Conservation (phyloP, 371 early-diverging fungal genomes). For the Circinella minor region DNA sequence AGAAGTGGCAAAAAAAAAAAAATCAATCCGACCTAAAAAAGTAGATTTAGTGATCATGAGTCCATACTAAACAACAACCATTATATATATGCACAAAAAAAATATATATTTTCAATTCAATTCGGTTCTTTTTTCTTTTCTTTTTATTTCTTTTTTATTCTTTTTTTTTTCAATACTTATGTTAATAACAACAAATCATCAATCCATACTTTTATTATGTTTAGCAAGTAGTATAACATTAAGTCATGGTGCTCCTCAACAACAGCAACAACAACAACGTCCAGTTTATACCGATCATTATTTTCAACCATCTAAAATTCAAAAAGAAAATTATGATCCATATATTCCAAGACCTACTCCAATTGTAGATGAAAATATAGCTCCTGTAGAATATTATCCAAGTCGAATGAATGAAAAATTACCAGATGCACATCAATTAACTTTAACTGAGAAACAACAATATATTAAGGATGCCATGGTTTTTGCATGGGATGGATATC, state of each 20-base stretch:
- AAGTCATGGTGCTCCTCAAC: background rate
- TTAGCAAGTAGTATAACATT: background rate
- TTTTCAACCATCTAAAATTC: background rate
- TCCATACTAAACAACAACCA: too few species aligned
- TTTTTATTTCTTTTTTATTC: too few species aligned
- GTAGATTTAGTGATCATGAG: too few species aligned
- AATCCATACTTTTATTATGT: background rate
- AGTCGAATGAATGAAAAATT: slow-evolving; percentile 16
- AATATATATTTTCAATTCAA: too few species aligned
- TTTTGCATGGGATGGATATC: slow-evolving; percentile 84
- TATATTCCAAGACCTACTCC: background rate
- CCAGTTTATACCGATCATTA: background rate
- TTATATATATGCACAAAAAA: too few species aligned
- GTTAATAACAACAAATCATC: too few species aligned
- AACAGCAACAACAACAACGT: background rate
- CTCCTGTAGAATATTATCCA: slow-evolving; percentile 6
- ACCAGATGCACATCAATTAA: slow-evolving; percentile 29
- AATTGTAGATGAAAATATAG: background rate
- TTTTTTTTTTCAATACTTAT: too few species aligned
- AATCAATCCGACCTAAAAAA: too few species aligned
- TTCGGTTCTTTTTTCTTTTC: too few species aligned
- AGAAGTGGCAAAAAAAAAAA: too few species aligned
- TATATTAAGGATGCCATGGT: slow-evolving; percentile 56
- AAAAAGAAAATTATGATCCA: background rate
- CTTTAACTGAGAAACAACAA: slow-evolving; percentile 39